Percentiles rank a stretch among this genome's conserved stretches.
Evolutionary conservation across 163 green algal genomes (phyloP).

Genomic region (Scenedesmus sp.): DNA sequence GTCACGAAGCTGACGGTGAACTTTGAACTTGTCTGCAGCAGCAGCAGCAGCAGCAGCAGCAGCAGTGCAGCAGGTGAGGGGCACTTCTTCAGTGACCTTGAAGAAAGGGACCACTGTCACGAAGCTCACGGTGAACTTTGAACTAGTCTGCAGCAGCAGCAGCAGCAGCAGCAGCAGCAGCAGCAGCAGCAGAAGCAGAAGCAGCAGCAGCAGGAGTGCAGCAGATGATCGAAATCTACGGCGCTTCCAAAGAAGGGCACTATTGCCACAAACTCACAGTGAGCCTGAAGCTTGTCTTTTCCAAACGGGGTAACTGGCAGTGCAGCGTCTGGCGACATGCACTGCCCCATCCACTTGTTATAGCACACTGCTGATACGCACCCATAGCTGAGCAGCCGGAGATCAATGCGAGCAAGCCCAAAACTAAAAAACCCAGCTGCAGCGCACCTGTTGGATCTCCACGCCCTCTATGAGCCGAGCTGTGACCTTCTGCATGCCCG

Average conservation of each 20-base stretch:
- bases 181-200: not conserved
- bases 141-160: not conserved
- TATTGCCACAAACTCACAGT: no score
- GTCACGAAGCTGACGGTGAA: constrained; percentile 57
- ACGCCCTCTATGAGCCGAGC: constrained; percentile 68
- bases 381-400: no score
- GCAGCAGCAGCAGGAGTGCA: not conserved
- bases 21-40: not conserved
- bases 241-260: no score
- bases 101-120: not conserved
- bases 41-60: constrained; percentile 5
- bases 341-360: no score
- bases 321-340: no score
- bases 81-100: no score
- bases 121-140: not conserved
- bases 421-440: not conserved
- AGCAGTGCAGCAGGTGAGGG: not conserved
- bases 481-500: constrained; percentile 65
- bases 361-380: no score
- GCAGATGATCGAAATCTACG: not conserved
- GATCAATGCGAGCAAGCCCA: no score
- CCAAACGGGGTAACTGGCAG: no score
- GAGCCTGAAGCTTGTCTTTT: no score
- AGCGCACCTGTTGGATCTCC: constrained; percentile 55
- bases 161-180: not conserved